Evolutionary conservation across 805 yeast genomes (phyloP).

Genomic region (Schizosaccharomyces osmophilus): DNA sequence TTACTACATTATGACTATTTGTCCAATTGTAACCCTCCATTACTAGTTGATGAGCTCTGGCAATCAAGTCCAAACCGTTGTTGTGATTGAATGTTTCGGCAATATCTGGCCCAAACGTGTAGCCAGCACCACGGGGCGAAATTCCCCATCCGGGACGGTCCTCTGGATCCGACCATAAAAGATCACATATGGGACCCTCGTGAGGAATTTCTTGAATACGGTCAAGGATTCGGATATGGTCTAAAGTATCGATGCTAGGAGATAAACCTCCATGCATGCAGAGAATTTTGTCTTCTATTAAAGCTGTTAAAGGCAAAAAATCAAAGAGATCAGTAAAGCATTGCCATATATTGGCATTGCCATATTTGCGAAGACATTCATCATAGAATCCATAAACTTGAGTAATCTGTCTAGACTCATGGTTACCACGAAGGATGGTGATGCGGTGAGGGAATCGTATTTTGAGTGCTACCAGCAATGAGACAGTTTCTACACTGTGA

Average conservation of each 20-base stretch:
- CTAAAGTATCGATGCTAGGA: conserved; percentile 52
- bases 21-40: conserved; percentile 93
- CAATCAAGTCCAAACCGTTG: conserved; percentile 60
- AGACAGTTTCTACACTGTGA: conserved; percentile 66
- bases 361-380: conserved; percentile 77
- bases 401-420: conserved; percentile 82
- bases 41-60: conserved; percentile 89
- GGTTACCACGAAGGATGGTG: conserved; percentile 75
- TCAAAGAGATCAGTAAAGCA: conserved; percentile 90
- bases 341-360: conserved; percentile 84
- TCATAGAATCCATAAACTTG: conserved; percentile 92
- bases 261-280: conserved; percentile 91
- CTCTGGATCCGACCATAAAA: conserved; percentile 58
- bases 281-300: conserved; percentile 57
- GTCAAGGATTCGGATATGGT: conserved; percentile 61
- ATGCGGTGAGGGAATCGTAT: conserved; percentile 76
- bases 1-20: conserved; percentile 67
- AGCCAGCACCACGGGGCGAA: conserved; percentile 92
- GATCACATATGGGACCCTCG: conserved; percentile 93
- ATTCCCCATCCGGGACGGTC: conserved; percentile 45
- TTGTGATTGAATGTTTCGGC: conserved; percentile 47
- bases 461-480: conserved; percentile 52
- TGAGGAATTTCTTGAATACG: conserved; percentile 94
- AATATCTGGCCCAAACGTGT: conserved; percentile 62
- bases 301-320: conserved; percentile 71